Evolutionary conservation across 2,329 filamentous ascomycete genomes (phyloP).

Genomic region (Lasiodiplodia gonubiensis): DNA sequence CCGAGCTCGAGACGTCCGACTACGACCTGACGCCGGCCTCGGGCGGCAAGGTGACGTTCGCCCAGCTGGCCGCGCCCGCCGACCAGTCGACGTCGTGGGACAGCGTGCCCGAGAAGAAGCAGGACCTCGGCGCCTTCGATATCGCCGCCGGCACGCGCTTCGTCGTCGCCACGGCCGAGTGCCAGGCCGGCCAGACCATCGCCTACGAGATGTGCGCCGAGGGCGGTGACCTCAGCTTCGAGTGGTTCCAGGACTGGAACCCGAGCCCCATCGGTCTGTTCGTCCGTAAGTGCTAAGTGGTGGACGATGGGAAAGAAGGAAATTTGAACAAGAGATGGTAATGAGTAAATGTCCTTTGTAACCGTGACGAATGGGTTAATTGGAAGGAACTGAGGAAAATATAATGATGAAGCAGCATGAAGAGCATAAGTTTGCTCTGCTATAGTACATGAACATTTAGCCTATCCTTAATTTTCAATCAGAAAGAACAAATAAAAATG

Average conservation of each 20-base stretch:
- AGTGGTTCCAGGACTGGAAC: slow-evolving; percentile 71
- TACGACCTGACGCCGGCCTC: slow-evolving; percentile 54
- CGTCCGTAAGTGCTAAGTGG: slow-evolving; percentile 31
- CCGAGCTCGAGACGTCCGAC: slow-evolving; percentile 64
- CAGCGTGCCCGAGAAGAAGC: slow-evolving; percentile 55
- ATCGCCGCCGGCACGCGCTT: slow-evolving; percentile 62
- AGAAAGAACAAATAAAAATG: neutral
- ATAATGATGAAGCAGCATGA: neutral
- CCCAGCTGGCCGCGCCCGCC: slow-evolving; percentile 54
- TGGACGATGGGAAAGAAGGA: neutral
- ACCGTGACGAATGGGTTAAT: neutral
- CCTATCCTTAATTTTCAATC: neutral
- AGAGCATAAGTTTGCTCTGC: neutral
- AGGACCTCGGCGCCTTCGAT: slow-evolving; percentile 51
- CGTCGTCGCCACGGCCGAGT: slow-evolving; percentile 59
- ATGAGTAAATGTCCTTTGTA: neutral
- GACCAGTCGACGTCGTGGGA: slow-evolving; percentile 59
- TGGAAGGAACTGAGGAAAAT: neutral
- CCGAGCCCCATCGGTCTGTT: slow-evolving; percentile 50
- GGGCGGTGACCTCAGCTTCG: slow-evolving; percentile 56
- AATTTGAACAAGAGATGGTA: neutral
- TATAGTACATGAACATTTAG: neutral
- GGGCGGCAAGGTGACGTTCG: slow-evolving; percentile 60
- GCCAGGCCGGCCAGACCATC: slow-evolving; percentile 60
- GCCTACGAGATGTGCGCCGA: slow-evolving; percentile 59